phyloP scores from a whole-genome alignment of 805 yeast species.

The Hanseniaspora mollemarum region DNA sequence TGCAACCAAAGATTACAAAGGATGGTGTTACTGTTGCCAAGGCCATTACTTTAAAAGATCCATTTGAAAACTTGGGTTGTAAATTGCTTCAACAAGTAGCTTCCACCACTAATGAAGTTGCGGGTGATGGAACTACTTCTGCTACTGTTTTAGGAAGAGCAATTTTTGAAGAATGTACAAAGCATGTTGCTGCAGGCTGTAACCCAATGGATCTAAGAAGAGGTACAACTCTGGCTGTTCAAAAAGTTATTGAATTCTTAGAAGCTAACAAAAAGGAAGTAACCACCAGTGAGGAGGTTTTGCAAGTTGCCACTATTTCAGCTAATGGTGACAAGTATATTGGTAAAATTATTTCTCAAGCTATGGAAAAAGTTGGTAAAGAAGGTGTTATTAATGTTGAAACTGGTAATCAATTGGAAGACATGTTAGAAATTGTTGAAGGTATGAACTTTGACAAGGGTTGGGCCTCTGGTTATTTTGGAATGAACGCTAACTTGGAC shows the following conservation, averaged over 20 bases:
- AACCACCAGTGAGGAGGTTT: constrained; percentile 87
- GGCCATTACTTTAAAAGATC: constrained; percentile 70
- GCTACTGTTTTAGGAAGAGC: constrained; percentile 95
- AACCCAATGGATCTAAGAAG: constrained; percentile 97
- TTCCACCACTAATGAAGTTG: constrained; percentile 89
- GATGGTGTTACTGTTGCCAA: constrained; percentile 97
- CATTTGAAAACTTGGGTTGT: constrained; percentile 94
- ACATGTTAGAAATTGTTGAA: constrained; percentile 91
- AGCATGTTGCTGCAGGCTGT: constrained; percentile 97
- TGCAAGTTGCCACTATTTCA: constrained; percentile 95
- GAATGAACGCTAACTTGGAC: constrained; percentile 66
- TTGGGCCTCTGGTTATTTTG: constrained; percentile 90
- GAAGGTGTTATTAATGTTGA: constrained; percentile 97
- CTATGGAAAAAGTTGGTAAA: constrained; percentile 97
- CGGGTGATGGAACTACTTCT: constrained; percentile 98
- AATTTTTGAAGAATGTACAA: constrained; percentile 86
- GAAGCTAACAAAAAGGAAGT: constrained; percentile 81
- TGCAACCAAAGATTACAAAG: constrained; percentile 91
- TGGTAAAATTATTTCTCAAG: constrained; percentile 80
- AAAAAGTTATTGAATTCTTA: constrained; percentile 76
- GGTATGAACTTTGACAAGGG: constrained; percentile 99
- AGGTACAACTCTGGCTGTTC: constrained; percentile 95
- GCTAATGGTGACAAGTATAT: constrained; percentile 93
- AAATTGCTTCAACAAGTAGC: constrained; percentile 93
- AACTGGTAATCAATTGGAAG: constrained; percentile 94